These are phyloP conservation scores for Salix brachista DNA, from an alignment of 345 rosid genomes.

Conservation along the genomic window DNA sequence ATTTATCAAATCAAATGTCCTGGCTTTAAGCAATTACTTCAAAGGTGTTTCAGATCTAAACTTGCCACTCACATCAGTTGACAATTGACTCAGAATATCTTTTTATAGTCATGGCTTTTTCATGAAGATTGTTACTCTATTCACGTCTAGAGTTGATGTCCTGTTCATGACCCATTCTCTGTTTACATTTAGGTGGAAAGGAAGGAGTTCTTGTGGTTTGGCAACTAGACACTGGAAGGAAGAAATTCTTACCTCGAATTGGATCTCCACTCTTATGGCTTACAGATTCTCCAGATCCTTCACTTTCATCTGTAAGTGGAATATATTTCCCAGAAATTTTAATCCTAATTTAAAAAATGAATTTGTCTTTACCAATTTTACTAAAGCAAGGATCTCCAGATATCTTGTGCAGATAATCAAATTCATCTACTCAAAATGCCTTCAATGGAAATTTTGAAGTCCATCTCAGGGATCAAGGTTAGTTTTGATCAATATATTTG, in stretches of 20 bases:
- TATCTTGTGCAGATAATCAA: conserved; percentile 96
- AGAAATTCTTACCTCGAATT: conserved; percentile 86
- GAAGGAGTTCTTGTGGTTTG: conserved; percentile 99
- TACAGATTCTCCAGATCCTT: conserved; percentile 71
- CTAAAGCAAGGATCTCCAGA: conserved; percentile 47
- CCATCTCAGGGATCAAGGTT: conserved; percentile 94
- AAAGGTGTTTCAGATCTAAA: not conserved
- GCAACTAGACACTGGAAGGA: conserved; percentile 94
- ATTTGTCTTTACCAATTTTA: not conserved
- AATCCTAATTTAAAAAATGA: not conserved
- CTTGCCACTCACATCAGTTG: not conserved
- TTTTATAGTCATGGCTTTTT: not conserved
- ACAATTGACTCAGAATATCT: not conserved
- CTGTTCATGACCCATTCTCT: conserved; percentile 3
- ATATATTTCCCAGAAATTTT: not conserved
- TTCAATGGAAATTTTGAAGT: conserved; percentile 73
- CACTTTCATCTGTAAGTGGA: conserved; percentile 75
- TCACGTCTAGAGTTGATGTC: not conserved
- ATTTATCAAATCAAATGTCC: not conserved
- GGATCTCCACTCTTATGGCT: conserved; percentile 84
- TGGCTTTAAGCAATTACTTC: not conserved
- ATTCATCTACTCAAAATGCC: conserved; percentile 87
- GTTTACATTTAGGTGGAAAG: conserved; percentile 63
- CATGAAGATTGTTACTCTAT: not conserved
- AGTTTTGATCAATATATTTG: conserved; percentile 15